Conservation (phyloP, 202 grass and related monocot species). For the Carex sylvatica region DNA sequence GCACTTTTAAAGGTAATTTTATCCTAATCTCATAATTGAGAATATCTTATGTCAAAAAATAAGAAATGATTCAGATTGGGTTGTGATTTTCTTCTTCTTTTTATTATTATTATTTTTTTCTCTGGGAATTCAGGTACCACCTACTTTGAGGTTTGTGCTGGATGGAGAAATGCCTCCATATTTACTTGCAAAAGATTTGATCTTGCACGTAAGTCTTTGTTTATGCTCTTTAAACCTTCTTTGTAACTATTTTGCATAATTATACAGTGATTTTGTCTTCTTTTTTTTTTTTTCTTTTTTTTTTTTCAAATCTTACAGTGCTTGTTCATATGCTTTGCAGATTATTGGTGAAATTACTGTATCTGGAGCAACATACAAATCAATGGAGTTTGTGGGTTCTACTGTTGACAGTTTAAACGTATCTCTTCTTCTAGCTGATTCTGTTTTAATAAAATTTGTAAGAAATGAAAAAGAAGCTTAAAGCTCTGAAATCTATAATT, state of each 20-base stretch:
- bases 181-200: constrained; percentile 96
- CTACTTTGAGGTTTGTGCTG: constrained; percentile 71
- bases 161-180: constrained; percentile 95
- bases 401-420: constrained; percentile 72
- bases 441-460: constrained; percentile 10
- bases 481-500: background rate
- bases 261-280: background rate
- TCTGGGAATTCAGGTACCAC: constrained; percentile 49
- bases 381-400: constrained; percentile 96
- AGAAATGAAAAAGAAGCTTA: constrained; percentile 5
- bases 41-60: background rate
- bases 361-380: constrained; percentile 92
- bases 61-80: background rate
- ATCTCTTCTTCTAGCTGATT: constrained; percentile 31
- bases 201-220: constrained; percentile 71
- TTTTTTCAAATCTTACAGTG: background rate
- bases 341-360: constrained; percentile 96
- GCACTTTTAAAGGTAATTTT: constrained; percentile 73
- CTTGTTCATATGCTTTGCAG: constrained; percentile 32
- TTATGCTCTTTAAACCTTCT: background rate
- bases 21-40: background rate
- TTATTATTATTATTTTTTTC: too few species aligned
- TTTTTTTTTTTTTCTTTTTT: too few species aligned
- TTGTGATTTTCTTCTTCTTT: background rate
- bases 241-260: background rate